Conservation (phyloP, 257 asterid species). For the Apocynum venetum region DNA sequence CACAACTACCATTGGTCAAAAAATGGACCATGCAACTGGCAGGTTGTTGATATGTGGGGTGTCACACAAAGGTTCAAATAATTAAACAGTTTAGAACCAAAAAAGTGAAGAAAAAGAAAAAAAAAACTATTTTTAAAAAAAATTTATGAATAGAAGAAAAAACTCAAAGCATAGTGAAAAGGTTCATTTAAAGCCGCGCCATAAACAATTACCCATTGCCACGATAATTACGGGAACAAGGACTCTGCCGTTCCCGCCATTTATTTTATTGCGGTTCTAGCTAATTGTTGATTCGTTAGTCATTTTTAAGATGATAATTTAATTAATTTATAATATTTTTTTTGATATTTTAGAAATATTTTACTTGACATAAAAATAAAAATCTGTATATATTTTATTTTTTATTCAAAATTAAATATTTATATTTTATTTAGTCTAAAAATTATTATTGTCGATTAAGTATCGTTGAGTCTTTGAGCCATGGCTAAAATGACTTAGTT, state of each 20-base stretch:
- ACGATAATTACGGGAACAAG: conserved; percentile 5
- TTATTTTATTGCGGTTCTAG: not conserved
- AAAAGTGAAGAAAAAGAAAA: not conserved
- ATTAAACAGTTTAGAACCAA: conserved; percentile 1
- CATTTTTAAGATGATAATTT: too few species aligned
- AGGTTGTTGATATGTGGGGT: not conserved
- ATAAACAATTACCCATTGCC: not conserved
- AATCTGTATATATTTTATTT: too few species aligned
- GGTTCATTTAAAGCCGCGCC: not conserved
- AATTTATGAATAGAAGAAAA: not conserved
- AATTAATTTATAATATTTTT: too few species aligned
- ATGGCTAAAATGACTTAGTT: too few species aligned
- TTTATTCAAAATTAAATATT: too few species aligned
- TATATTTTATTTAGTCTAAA: too few species aligned
- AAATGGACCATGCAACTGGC: conserved; percentile 15
- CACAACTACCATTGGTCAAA: conserved; percentile 14
- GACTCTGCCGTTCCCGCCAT: not conserved
- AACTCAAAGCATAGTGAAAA: not conserved
- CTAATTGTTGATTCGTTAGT: too few species aligned
- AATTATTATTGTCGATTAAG: too few species aligned
- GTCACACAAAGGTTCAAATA: conserved; percentile 7
- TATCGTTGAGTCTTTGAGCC: too few species aligned
- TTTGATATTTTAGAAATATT: too few species aligned
- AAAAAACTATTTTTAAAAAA: not conserved
- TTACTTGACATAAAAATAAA: too few species aligned